Evolutionary conservation across 306 rosid species (phyloP).

Genomic region (Nissolia schottii): DNA sequence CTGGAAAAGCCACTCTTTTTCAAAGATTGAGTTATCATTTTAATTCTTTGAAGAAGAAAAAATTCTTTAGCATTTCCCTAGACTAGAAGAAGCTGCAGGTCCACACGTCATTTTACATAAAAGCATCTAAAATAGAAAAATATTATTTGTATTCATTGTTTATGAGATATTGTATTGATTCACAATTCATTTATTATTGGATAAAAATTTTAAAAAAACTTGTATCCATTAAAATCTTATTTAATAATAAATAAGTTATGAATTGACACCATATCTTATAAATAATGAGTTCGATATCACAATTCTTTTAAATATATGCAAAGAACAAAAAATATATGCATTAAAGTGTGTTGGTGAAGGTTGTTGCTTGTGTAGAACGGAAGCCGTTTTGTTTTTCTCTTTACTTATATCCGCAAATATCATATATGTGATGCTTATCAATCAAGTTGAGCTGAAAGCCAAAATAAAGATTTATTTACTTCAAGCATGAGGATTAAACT

Average conservation of each 20-base stretch:
- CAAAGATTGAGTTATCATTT: background rate
- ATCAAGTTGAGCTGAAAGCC: background rate
- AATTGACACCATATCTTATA: no score
- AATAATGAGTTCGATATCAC: no score
- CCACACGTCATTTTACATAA: background rate
- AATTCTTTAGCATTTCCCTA: background rate
- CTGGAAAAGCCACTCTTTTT: slow-evolving; percentile 21
- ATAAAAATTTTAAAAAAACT: no score
- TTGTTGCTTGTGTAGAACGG: slow-evolving; percentile 12
- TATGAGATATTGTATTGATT: no score
- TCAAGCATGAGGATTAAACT: background rate
- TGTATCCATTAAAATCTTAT: no score
- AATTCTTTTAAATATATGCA: no score
- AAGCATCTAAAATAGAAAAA: background rate
- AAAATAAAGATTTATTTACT: background rate
- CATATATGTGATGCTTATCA: background rate
- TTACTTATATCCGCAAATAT: background rate
- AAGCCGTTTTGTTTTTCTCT: background rate
- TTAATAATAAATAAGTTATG: no score
- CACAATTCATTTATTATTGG: no score
- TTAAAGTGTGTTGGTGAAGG: no score
- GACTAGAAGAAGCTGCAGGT: background rate
- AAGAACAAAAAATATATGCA: background rate
- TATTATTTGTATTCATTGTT: no score
- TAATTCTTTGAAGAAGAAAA: background rate